Evolutionary conservation across 1,139 yeast genomes (phyloP), one percentile per base, ranked within the genome.

Genomic region (Protomyces inouyei): DNA sequence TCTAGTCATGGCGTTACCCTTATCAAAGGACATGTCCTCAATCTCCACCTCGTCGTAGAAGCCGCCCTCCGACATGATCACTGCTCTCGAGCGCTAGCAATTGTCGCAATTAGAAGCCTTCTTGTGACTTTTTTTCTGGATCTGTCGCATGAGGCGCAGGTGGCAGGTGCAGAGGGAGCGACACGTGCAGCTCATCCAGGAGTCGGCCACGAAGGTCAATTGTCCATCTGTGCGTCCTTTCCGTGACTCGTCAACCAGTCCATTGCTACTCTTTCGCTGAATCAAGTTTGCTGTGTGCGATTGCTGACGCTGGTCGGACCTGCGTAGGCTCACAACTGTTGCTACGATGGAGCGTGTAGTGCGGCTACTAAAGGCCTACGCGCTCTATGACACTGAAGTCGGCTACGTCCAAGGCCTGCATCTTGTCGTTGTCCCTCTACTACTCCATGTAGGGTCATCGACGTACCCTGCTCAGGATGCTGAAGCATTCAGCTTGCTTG

Each of bases 401-500:
- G 98, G 98, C 0, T 93, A 93, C 73, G 93, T 97, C 0, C 98
- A 93, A 75, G 98, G 98, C 5, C 90, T 93, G 97, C 96, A 95
- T 1, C 92, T 93, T 72, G 83, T 93, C 55, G 83, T 90, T 0
- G 91, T 90, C 8, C 98, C 98, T 0, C 76, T 93, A 64, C 79
- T 91, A 61, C 81, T 92, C 78, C 89, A 88, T 71, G 28, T 38
- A 40, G 48, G 48, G 4, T 43, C 48, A 16, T 6, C 48, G 3
- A 43, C 25, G 9, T 6, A 10, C 12, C 48, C 48, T 4, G 82
- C 90, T 84, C 82, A 71, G 51, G 97, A 92, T 70, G 80, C 86
- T 38, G 98, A 93, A 73, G 86, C 96, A 6, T 92, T 93, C 76
- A 85, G 95, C 67, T 75, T 92, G 69, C 78, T 93, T 65, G 90